These are phyloP conservation scores for Strigomonas culicis DNA, from an alignment of 208 protist species.

Conservation along the genomic window DNA sequence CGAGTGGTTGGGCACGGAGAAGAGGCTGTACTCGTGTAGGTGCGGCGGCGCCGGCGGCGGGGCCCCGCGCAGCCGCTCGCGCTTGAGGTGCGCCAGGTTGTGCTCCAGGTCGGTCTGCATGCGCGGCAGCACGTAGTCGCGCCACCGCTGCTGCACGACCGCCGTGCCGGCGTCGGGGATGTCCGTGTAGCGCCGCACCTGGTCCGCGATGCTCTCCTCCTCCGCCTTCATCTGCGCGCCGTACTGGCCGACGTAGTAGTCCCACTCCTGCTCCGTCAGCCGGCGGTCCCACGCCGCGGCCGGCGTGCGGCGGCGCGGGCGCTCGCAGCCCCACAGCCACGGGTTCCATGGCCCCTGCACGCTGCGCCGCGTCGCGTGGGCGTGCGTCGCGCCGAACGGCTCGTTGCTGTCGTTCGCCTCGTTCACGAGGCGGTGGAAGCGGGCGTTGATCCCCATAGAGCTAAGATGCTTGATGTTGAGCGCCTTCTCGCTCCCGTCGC, in stretches of 20 bases:
- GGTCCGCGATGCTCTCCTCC: conserved; percentile 54
- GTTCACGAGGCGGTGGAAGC: conserved; percentile 70
- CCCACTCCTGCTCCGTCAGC: conserved; percentile 77
- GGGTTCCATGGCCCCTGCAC: conserved; percentile 84
- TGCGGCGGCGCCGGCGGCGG: conserved; percentile 20
- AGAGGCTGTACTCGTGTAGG: conserved; percentile 71
- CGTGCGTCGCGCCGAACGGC: conserved; percentile 52
- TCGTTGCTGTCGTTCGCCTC: conserved; percentile 68
- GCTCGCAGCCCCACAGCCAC: conserved; percentile 78
- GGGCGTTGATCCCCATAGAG: conserved; percentile 73
- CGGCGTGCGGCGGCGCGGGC: conserved; percentile 22
- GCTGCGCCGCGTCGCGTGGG: conserved; percentile 60
- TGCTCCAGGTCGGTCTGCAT: conserved; percentile 78
- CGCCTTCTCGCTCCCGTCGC: conserved; percentile 71
- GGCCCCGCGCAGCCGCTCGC: conserved; percentile 35
- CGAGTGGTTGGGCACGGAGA: conserved; percentile 66
- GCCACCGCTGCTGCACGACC: conserved; percentile 75
- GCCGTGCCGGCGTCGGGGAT: conserved; percentile 51
- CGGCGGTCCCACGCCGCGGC: conserved; percentile 59
- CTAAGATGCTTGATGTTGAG: conserved; percentile 51
- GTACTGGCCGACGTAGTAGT: conserved; percentile 73
- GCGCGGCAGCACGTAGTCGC: conserved; percentile 55
- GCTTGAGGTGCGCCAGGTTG: conserved; percentile 69
- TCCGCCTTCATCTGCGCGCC: conserved; percentile 73
- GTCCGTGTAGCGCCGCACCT: conserved; percentile 47